Base-by-base conservation (phyloP, 139 green algal genomes). In the Coccomyxa sp. region DNA sequence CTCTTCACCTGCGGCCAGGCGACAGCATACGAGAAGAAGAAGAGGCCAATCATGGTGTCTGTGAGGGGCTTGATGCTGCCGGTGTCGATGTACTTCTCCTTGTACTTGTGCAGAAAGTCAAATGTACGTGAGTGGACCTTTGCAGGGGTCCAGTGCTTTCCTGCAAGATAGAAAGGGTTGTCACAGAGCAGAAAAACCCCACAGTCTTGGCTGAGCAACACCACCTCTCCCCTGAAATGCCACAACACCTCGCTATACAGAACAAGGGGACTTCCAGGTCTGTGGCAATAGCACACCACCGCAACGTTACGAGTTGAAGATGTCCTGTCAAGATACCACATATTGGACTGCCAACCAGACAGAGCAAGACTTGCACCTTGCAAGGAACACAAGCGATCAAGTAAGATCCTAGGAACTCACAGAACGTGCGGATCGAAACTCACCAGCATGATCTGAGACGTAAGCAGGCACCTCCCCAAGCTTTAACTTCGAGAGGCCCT, bases 21-120 rank as follows among this genome's bases (percentile, higher is more conserved):
- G n/a, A 88, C 23, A 23, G 84, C 80, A 79, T 93, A 93, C 45
- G 84, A 86, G 57, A 91, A 83, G 45, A 92, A 76, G 78, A 93
- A 92, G 45, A 85, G 77, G 38, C 86, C 86, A 38, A 79, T 28
- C 51, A 86, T 57, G 0, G 90, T 38, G 81, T 93, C 90, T 18
- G 82, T 78, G 16, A 93, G 76, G 18, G 90, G 90, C 81, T 89
- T 93, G 23, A 66, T 14, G 83, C 83, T 91, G 83, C 90, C 90
- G 15, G 81, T 91, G 87, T 93, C 90, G 58, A 93, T 93, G 75
- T 91, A 82, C 71, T 93, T 74, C 63, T 81, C 76, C 87, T 88
- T 93, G 85, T 93, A 93, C 13, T 80, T 67, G 15, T 88, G 45
- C 76, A 92, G 68, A 83, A 87, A 93, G 13, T 67, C 89, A 38